Conservation (phyloP, 345 rosid species). For the Eucalyptus tenuipes region DNA sequence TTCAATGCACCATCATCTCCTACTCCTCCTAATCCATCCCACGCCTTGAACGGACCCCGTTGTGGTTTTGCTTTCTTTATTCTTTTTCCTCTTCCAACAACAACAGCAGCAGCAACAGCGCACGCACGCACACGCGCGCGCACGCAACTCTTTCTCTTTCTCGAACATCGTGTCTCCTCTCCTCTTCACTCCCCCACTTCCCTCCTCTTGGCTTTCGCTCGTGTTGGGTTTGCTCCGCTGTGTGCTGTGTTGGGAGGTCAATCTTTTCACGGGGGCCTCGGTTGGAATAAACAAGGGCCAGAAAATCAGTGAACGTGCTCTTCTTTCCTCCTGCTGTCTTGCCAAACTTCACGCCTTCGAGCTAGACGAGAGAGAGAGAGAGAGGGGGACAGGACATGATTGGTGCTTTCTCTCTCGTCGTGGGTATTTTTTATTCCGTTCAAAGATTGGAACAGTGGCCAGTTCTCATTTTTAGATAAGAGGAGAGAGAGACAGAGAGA, state of each 20-base stretch:
- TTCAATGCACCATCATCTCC: neutral
- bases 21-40: neutral
- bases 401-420: neutral
- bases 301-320: constrained; percentile 46
- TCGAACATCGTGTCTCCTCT: neutral
- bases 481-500: neutral
- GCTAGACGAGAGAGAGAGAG: neutral
- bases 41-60: neutral
- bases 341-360: constrained; percentile 39
- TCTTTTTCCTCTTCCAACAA: neutral
- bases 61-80: neutral
- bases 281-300: neutral
- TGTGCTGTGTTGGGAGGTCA: constrained; percentile 17
- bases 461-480: neutral
- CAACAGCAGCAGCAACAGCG: neutral
- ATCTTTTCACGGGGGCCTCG: neutral
- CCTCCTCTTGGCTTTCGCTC: neutral
- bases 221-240: constrained; percentile 18
- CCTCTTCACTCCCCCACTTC: neutral
- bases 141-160: neutral
- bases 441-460: neutral
- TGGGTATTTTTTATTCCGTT: neutral
- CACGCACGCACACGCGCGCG: neutral
- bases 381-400: neutral
- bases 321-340: constrained; percentile 18